A percentile compares a stretch with the other conserved stretches of the same genome.
These are phyloP conservation scores for Penicillium sp. DNA, from an alignment of 2,329 filamentous ascomycete genomes.

Conservation along the genomic window DNA sequence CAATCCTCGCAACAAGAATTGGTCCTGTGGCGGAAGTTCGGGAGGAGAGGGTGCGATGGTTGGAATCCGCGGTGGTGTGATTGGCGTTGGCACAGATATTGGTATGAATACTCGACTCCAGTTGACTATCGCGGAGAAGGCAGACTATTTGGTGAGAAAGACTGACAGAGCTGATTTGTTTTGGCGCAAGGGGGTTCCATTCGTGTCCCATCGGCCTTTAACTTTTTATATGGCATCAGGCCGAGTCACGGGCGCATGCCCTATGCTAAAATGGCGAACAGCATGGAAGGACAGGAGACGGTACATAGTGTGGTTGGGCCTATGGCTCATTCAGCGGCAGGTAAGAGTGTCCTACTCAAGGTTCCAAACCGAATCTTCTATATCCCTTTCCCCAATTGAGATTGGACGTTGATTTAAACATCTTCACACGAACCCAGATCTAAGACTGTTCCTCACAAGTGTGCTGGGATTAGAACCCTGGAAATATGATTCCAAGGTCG, in stretches of 20 bases:
- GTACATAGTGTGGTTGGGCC: conserved; percentile 32
- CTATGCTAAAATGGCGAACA: conserved; percentile 29
- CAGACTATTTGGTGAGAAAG: background rate
- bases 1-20: conserved; percentile 58
- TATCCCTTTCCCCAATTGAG: no score
- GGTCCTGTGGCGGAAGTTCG: conserved; percentile 60
- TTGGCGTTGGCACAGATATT: conserved; percentile 63
- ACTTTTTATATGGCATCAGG: conserved; percentile 38
- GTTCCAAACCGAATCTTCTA: no score
- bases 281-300: conserved; percentile 33
- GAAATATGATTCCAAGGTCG: conserved; percentile 31
- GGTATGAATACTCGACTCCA: background rate
- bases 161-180: no score
- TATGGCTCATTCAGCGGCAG: conserved; percentile 25
- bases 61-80: conserved; percentile 46
- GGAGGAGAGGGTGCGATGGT: conserved; percentile 63
- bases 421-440: conserved; percentile 1
- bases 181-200: conserved; percentile 34
- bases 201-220: conserved; percentile 38
- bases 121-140: background rate
- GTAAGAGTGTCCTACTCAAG: background rate
- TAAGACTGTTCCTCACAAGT: conserved; percentile 26
- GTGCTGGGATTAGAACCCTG: conserved; percentile 34
- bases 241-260: conserved; percentile 34
- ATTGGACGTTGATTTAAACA: no score